A percentile compares a stretch with the other conserved stretches of the same genome.
Conservation (phyloP, 208 protist genomes). For the Acanthamoeba culbertsoni region DNA sequence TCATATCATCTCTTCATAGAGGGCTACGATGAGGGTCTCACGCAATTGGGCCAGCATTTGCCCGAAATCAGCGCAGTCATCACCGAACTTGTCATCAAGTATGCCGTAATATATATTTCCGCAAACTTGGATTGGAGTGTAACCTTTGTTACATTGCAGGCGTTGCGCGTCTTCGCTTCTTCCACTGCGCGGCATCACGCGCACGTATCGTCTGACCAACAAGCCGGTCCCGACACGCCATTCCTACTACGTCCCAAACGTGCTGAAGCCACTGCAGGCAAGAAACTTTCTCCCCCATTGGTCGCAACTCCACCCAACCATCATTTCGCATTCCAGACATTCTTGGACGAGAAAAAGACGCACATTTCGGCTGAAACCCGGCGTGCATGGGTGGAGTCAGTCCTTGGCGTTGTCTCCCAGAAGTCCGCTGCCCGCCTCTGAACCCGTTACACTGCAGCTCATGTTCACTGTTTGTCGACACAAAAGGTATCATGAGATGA, state of each 20-base stretch:
- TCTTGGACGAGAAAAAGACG: background rate
- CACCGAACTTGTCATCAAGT: background rate
- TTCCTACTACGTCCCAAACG: constrained; percentile 55
- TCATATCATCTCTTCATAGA: background rate
- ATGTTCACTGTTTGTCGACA: background rate
- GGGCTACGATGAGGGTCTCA: constrained; percentile 18
- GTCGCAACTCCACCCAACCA: too few relatives aligned
- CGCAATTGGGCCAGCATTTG: background rate
- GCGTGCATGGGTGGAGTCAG: background rate
- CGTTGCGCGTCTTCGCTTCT: background rate
- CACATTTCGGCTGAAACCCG: background rate
- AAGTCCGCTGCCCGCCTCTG: background rate
- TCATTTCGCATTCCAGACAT: background rate
- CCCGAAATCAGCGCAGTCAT: background rate
- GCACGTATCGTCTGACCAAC: constrained; percentile 43
- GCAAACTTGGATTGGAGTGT: background rate
- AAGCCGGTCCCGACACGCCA: constrained; percentile 39
- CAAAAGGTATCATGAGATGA: constrained; percentile 6
- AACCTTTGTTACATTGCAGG: background rate
- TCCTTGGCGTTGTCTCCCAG: background rate
- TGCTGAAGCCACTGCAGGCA: constrained; percentile 15
- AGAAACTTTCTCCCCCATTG: background rate
- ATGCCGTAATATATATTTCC: background rate
- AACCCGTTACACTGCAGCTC: background rate
- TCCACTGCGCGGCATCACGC: constrained; percentile 20